phyloP scores from a whole-genome alignment of 495 filamentous ascomycete species.

The Penicillium steckii region DNA sequence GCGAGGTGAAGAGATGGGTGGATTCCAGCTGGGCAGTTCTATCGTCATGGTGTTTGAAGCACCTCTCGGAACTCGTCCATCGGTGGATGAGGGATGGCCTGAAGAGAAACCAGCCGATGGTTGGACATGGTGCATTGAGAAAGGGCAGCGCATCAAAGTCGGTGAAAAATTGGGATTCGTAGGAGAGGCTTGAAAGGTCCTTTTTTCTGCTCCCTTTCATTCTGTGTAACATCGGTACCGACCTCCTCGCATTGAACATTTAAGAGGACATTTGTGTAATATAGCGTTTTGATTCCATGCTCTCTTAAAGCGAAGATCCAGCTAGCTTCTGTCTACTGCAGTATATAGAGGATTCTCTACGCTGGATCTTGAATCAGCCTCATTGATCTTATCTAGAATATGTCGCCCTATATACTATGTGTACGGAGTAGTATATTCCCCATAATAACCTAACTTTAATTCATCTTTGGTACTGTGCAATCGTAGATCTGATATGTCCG shows the following conservation, averaged over 20 bases:
- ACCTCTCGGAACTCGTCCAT: slow-evolving; percentile 62
- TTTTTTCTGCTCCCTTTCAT: too few species aligned
- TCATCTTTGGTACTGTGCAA: too few species aligned
- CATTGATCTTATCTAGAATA: not conserved
- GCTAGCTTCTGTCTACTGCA: too few species aligned
- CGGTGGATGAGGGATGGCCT: slow-evolving; percentile 63
- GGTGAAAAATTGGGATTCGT: slow-evolving; percentile 80
- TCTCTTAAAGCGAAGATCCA: too few species aligned
- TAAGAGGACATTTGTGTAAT: slow-evolving; percentile 11
- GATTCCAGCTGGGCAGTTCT: slow-evolving; percentile 93
- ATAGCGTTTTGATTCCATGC: slow-evolving; percentile 23
- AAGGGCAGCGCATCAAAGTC: slow-evolving; percentile 85
- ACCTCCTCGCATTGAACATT: not conserved
- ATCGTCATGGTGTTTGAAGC: slow-evolving; percentile 98
- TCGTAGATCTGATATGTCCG: too few species aligned
- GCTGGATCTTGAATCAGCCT: too few species aligned
- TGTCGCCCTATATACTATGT: too few species aligned
- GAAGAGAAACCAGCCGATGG: slow-evolving; percentile 58
- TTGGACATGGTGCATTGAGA: slow-evolving; percentile 79
- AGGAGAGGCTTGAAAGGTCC: slow-evolving; percentile 18
- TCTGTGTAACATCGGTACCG: not conserved
- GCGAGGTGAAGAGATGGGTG: slow-evolving; percentile 95
- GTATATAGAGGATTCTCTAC: too few species aligned
- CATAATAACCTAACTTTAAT: too few species aligned
- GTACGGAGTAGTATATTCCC: too few species aligned